These are phyloP conservation scores for Tolypocladium sp. DNA, from an alignment of 2,329 filamentous ascomycete genomes.

Conservation along the genomic window DNA sequence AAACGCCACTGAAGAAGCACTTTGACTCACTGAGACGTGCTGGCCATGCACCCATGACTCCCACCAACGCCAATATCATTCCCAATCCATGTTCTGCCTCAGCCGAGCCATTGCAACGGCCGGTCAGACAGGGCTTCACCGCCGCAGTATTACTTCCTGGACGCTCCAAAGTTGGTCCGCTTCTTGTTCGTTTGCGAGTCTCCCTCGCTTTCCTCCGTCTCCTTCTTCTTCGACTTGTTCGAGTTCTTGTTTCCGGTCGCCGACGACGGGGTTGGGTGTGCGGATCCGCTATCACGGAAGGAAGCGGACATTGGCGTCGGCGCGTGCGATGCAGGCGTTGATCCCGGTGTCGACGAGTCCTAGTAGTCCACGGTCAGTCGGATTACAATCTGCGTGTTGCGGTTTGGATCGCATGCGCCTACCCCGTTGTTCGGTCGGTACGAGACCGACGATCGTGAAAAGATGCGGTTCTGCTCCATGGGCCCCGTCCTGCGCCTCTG, in stretches of 20 bases:
- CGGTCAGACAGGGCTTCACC: not conserved
- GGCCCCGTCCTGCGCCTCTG: constrained; percentile 56
- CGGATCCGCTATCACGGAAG: constrained; percentile 40
- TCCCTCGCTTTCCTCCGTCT: constrained; percentile 47
- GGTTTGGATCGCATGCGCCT: constrained; percentile 5
- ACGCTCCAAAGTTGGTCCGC: constrained; percentile 48
- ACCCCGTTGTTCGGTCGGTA: constrained; percentile 38
- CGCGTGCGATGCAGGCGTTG: constrained; percentile 34
- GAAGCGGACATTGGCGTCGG: constrained; percentile 47
- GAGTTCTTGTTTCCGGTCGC: constrained; percentile 33
- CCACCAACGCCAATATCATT: not conserved
- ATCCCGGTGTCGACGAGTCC: constrained; percentile 34
- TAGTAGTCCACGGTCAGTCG: constrained; percentile 7
- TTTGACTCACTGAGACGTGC: not conserved
- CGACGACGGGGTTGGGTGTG: constrained; percentile 47
- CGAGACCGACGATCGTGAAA: constrained; percentile 56
- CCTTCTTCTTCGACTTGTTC: constrained; percentile 46
- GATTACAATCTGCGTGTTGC: not conserved
- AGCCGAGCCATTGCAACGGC: not conserved
- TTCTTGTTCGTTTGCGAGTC: constrained; percentile 45
- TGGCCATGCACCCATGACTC: not conserved
- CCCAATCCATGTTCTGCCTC: not conserved
- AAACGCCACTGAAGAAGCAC: not conserved
- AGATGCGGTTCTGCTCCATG: constrained; percentile 65
- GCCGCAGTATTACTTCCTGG: constrained; percentile 32